phyloP scores from a whole-genome alignment of 805 yeast species.

The Sugiyamaella marilandica region DNA sequence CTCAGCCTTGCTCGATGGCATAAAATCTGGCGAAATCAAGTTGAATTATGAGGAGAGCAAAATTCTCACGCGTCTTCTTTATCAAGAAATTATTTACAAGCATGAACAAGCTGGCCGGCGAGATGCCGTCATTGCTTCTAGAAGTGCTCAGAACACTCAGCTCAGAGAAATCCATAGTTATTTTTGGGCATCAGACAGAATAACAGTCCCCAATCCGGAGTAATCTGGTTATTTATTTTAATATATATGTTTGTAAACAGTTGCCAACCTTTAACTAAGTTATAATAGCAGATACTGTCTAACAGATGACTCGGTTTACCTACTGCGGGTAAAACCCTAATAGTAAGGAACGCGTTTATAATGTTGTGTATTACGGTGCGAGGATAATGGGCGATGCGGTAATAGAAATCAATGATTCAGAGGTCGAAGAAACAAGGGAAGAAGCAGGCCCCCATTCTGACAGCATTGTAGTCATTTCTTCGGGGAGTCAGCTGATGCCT shows the following conservation, averaged over 20 bases:
- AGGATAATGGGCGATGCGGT: background rate
- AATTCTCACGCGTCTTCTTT: slow-evolving; percentile 51
- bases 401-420: background rate
- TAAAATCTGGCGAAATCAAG: slow-evolving; percentile 33
- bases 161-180: slow-evolving; percentile 19
- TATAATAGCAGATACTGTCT: background rate
- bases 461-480: background rate
- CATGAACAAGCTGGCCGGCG: slow-evolving; percentile 22
- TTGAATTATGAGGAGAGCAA: slow-evolving; percentile 44
- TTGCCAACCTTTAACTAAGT: no score
- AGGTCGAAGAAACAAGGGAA: background rate
- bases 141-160: slow-evolving; percentile 16
- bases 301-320: background rate
- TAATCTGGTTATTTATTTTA: background rate
- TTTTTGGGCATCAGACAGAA: slow-evolving; percentile 21
- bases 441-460: no score
- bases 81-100: slow-evolving; percentile 33
- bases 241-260: background rate
- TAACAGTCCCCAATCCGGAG: background rate
- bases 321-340: background rate
- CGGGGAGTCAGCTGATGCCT: background rate
- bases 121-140: slow-evolving; percentile 22
- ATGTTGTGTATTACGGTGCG: background rate
- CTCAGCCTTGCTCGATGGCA: slow-evolving; percentile 41
- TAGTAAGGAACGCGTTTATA: background rate